These are phyloP conservation scores for Pyracantha coccinea DNA, from an alignment of 331 rosid species.

Conservation along the genomic window DNA sequence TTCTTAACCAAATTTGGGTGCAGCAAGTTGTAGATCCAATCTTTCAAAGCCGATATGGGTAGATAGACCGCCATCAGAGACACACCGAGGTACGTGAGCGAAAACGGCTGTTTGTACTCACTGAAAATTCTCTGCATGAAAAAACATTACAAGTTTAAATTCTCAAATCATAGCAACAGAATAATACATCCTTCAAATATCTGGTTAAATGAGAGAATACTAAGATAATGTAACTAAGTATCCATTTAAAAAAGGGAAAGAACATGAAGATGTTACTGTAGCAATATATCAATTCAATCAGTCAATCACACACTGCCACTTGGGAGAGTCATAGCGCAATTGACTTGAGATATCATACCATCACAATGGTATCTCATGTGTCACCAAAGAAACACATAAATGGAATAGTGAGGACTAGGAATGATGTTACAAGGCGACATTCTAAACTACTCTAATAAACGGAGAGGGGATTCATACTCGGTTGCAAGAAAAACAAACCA, in stretches of 20 bases:
- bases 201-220: background rate
- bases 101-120: constrained; percentile 67
- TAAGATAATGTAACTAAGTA: no score
- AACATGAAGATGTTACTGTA: no score
- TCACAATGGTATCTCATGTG: no score
- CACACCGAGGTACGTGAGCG: constrained; percentile 56
- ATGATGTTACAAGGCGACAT: no score
- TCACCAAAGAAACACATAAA: background rate
- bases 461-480: no score
- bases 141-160: background rate
- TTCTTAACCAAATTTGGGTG: constrained; percentile 11
- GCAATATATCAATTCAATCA: no score
- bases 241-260: background rate
- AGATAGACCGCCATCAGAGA: constrained; percentile 58
- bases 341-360: no score
- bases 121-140: constrained; percentile 62
- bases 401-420: background rate
- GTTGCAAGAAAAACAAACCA: background rate
- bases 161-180: background rate
- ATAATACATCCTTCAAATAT: background rate
- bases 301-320: background rate
- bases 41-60: constrained; percentile 46
- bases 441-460: background rate
- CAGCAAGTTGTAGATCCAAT: constrained; percentile 33
- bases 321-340: no score